These are phyloP conservation scores for Hypsizygus ulmarius DNA, from an alignment of 1,284 basidiomycete genomes.

Conservation along the genomic window DNA sequence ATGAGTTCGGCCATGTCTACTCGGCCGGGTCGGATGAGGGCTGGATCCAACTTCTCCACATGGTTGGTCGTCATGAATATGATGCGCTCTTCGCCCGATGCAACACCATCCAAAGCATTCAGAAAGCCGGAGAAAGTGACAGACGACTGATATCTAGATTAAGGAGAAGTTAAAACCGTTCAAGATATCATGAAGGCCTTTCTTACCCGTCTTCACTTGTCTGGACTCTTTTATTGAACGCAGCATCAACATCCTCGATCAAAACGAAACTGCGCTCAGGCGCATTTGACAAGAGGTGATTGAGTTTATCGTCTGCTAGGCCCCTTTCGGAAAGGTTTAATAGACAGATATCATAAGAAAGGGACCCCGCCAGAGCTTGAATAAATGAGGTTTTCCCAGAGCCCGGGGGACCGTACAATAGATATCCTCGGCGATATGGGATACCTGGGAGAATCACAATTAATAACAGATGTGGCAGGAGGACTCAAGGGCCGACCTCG, in stretches of 20 bases:
- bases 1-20: constrained; percentile 87
- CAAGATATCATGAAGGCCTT: constrained; percentile 2
- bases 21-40: constrained; percentile 91
- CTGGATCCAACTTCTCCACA: constrained; percentile 78
- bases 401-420: constrained; percentile 94
- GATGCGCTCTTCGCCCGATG: constrained; percentile 95
- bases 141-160: constrained; percentile 79
- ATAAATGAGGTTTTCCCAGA: constrained; percentile 99
- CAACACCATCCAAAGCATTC: constrained; percentile 97
- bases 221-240: constrained; percentile 90
- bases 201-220: constrained; percentile 85
- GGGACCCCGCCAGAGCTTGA: constrained; percentile 89
- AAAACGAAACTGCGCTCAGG: constrained; percentile 92
- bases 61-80: constrained; percentile 99
- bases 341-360: constrained; percentile 95
- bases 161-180: background rate
- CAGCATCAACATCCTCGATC: constrained; percentile 98
- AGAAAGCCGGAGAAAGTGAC: constrained; percentile 98
- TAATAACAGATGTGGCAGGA: constrained; percentile 1
- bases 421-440: constrained; percentile 94
- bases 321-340: constrained; percentile 97
- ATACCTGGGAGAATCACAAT: constrained; percentile 63
- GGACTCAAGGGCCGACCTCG: constrained; percentile 60
- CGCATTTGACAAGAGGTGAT: constrained; percentile 89
- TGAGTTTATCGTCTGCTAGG: constrained; percentile 95